Conservation (phyloP, 2,329 filamentous ascomycete genomes). For the Fusarium pseudograminearum region DNA sequence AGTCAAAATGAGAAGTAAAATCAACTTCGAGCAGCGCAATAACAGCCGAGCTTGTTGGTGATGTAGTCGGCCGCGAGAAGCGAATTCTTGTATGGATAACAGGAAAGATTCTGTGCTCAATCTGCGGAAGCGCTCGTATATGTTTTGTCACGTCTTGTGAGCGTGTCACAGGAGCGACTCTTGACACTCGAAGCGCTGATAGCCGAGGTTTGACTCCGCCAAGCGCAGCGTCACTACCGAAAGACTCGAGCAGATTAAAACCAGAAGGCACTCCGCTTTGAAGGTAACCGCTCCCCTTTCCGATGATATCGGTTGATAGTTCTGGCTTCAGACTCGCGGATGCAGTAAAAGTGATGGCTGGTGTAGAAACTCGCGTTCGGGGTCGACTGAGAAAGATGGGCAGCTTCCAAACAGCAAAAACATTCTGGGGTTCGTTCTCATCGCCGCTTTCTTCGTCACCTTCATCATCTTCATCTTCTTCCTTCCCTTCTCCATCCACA, state of each 20-base stretch:
- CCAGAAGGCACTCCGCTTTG: constrained; percentile 76
- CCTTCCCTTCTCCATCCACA: constrained; percentile 55
- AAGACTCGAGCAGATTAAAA: constrained; percentile 81
- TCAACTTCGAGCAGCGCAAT: constrained; percentile 80
- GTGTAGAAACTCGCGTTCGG: constrained; percentile 73
- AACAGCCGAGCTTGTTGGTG: constrained; percentile 69
- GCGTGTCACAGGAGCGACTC: constrained; percentile 76
- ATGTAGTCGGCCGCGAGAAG: constrained; percentile 73
- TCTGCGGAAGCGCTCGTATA: constrained; percentile 72
- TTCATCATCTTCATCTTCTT: constrained; percentile 44
- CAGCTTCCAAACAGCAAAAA: constrained; percentile 71
- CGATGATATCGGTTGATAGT: constrained; percentile 43
- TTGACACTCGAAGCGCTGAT: constrained; percentile 79
- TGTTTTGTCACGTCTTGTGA: constrained; percentile 71
- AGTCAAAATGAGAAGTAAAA: constrained; percentile 77
- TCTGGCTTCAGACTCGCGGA: constrained; percentile 70
- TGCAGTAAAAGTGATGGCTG: constrained; percentile 73
- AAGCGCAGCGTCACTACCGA: constrained; percentile 73
- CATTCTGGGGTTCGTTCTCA: constrained; percentile 51
- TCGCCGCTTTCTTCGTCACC: constrained; percentile 48
- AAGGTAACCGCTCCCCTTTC: constrained; percentile 70
- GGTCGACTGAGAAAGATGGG: constrained; percentile 69
- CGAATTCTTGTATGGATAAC: constrained; percentile 79
- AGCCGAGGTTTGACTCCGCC: constrained; percentile 73
- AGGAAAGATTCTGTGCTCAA: constrained; percentile 74